These are phyloP conservation scores for Thermothelomyces thermophilus DNA, from an alignment of 2,329 filamentous ascomycete genomes.

Conservation along the genomic window DNA sequence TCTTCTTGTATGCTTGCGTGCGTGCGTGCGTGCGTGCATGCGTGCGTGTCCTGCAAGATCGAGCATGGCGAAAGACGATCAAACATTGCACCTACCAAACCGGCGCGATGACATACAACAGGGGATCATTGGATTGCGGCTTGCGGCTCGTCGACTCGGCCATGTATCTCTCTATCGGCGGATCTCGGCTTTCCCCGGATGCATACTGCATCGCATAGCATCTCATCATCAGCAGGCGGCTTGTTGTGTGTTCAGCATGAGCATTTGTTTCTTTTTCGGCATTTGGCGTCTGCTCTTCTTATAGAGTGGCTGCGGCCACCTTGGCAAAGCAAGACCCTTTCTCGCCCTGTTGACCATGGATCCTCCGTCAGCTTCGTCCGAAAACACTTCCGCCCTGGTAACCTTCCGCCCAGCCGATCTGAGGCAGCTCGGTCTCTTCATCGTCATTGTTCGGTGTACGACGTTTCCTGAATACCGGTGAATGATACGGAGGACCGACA, in stretches of 20 bases:
- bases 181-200: neutral
- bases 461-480: too few species aligned
- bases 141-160: slow-evolving; percentile 3
- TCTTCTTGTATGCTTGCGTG: neutral
- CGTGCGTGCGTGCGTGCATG: neutral
- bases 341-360: neutral
- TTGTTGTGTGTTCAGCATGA: neutral
- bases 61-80: neutral
- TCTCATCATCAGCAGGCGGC: slow-evolving; percentile 4
- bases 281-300: neutral
- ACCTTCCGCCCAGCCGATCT: too few species aligned
- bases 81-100: neutral
- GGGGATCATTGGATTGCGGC: slow-evolving; percentile 1
- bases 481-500: slow-evolving; percentile 7
- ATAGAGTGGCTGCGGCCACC: too few species aligned
- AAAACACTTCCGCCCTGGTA: neutral
- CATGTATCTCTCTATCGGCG: neutral
- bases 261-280: neutral
- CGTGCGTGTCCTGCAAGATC: neutral
- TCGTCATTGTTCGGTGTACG: too few species aligned
- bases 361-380: too few species aligned
- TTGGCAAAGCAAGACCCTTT: too few species aligned
- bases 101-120: neutral
- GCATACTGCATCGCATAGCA: slow-evolving; percentile 8
- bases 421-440: too few species aligned